Conservation (phyloP, 148 eudicot genomes). For the Diospyros lotus region DNA sequence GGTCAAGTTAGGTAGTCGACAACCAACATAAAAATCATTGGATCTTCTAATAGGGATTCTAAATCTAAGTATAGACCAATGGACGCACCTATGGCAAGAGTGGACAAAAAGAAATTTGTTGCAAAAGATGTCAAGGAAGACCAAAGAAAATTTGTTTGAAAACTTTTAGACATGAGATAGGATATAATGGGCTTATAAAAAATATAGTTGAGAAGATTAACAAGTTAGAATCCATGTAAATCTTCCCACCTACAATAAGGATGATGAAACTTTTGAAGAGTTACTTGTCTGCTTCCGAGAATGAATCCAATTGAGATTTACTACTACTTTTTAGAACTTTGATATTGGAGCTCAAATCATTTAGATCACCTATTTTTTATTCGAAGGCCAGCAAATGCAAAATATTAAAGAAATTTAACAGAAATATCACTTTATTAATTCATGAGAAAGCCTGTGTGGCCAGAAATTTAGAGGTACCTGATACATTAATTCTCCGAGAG, state of each 20-base stretch:
- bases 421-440: neutral
- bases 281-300: neutral
- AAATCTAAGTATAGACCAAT: too few relatives aligned
- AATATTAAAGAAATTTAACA: neutral
- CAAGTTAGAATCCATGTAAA: neutral
- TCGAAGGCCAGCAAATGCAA: neutral
- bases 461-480: constrained; percentile 50
- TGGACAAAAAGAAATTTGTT: too few relatives aligned
- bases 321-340: neutral
- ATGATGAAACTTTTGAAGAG: neutral
- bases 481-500: constrained; percentile 90
- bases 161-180: too few relatives aligned
- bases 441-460: neutral
- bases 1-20: too few relatives aligned
- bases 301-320: neutral
- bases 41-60: too few relatives aligned
- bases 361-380: neutral
- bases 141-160: too few relatives aligned
- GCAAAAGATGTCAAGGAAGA: too few relatives aligned
- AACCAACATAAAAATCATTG: too few relatives aligned
- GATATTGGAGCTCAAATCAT: neutral
- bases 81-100: too few relatives aligned
- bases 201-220: neutral
- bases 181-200: too few relatives aligned
- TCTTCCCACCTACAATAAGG: too few relatives aligned